Evolutionary conservation across 2,329 filamentous ascomycete genomes (phyloP).

Genomic region (Cladophialophora carrionii): DNA sequence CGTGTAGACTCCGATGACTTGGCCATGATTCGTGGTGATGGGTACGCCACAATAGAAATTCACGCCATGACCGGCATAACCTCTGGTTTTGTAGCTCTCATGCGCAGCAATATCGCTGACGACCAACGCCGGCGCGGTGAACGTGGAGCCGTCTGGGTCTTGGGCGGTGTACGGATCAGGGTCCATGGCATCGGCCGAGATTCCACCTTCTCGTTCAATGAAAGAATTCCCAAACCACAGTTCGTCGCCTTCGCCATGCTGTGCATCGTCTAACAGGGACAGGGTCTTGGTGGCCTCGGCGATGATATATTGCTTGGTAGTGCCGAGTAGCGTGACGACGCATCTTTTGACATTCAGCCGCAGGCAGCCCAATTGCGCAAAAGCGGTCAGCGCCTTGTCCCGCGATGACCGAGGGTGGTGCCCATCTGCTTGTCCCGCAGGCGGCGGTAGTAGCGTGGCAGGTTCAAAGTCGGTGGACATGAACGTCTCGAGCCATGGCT

Average conservation of each 20-base stretch:
- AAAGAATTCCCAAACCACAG: conserved; percentile 42
- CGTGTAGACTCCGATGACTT: conserved; percentile 64
- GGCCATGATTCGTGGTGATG: conserved; percentile 60
- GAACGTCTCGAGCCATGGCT: conserved; percentile 38
- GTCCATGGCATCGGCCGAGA: conserved; percentile 41
- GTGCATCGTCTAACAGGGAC: conserved; percentile 43
- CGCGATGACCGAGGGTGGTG: conserved; percentile 40
- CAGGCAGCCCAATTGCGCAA: conserved; percentile 56
- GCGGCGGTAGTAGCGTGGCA: conserved; percentile 19
- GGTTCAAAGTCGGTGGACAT: conserved; percentile 35
- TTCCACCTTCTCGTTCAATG: conserved; percentile 39
- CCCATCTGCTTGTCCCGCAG: conserved; percentile 17
- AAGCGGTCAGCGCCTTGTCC: conserved; percentile 51
- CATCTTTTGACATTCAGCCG: conserved; percentile 50
- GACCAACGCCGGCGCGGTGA: conserved; percentile 36
- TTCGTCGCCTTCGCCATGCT: conserved; percentile 40
- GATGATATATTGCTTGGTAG: conserved; percentile 53
- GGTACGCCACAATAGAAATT: conserved; percentile 64
- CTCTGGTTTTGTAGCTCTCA: conserved; percentile 45
- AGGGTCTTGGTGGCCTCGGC: conserved; percentile 55
- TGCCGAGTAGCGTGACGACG: conserved; percentile 58
- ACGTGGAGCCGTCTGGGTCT: conserved; percentile 28
- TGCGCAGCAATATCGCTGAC: conserved; percentile 48
- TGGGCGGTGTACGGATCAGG: conserved; percentile 26
- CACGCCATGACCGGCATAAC: conserved; percentile 45